Conservation (phyloP, 1,284 basidiomycete genomes). For the Schizophyllum amplum region DNA sequence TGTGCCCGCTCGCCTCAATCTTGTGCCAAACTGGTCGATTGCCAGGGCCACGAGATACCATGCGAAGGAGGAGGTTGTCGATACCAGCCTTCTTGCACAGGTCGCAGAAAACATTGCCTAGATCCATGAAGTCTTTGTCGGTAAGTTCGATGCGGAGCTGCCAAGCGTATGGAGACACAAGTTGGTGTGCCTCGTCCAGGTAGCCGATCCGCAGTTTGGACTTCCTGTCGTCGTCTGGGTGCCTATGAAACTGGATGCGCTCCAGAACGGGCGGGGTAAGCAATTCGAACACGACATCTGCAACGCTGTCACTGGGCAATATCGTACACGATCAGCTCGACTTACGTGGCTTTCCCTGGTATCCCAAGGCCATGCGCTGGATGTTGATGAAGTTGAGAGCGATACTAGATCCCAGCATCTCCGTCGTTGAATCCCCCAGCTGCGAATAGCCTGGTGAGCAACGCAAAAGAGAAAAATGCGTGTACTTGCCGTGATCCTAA, state of each 20-base stretch:
- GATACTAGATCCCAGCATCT: conserved; percentile 41
- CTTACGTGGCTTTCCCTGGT: conserved; percentile 40
- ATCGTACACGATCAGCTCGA: no score
- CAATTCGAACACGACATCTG: conserved; percentile 60
- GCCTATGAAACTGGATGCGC: conserved; percentile 45
- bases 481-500: conserved; percentile 44
- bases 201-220: conserved; percentile 47
- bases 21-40: conserved; percentile 8
- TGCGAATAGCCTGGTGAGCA: conserved; percentile 17
- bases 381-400: conserved; percentile 51
- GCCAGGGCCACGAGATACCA: conserved; percentile 21
- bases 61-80: conserved; percentile 23
- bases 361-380: conserved; percentile 47
- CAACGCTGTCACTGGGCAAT: conserved; percentile 29
- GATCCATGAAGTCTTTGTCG: conserved; percentile 28
- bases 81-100: conserved; percentile 51
- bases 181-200: conserved; percentile 43
- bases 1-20: conserved; percentile 39
- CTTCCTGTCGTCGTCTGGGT: conserved; percentile 31
- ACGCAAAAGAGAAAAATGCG: neutral
- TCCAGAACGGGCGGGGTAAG: conserved; percentile 56
- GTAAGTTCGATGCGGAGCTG: conserved; percentile 56
- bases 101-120: conserved; percentile 35
- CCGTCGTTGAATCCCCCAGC: conserved; percentile 48
- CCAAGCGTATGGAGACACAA: conserved; percentile 55